These are phyloP conservation scores for Debaryomyces coudertii DNA, from an alignment of 1,139 yeast species.

Conservation along the genomic window DNA sequence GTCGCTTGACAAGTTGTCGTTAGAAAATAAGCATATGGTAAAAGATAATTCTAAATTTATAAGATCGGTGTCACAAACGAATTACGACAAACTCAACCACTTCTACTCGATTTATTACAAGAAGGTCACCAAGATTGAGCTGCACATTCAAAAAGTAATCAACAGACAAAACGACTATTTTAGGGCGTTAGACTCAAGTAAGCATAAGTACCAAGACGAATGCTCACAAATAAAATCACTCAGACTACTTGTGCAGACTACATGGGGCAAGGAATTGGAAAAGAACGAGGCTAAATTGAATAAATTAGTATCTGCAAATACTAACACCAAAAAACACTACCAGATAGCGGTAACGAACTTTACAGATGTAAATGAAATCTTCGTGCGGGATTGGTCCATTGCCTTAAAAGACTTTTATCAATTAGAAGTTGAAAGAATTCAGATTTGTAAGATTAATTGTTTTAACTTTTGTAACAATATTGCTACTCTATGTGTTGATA, in stretches of 20 bases:
- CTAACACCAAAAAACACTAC: slow-evolving; percentile 57
- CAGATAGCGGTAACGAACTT: slow-evolving; percentile 60
- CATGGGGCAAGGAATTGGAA: slow-evolving; percentile 80
- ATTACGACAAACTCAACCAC: slow-evolving; percentile 36
- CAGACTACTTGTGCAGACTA: slow-evolving; percentile 65
- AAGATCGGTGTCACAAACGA: slow-evolving; percentile 34
- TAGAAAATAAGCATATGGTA: slow-evolving; percentile 51
- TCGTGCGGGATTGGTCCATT: slow-evolving; percentile 79
- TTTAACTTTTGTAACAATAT: slow-evolving; percentile 83
- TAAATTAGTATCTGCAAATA: slow-evolving; percentile 54
- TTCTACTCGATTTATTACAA: slow-evolving; percentile 36
- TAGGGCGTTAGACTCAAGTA: slow-evolving; percentile 45
- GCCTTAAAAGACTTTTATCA: slow-evolving; percentile 72
- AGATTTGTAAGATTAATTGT: slow-evolving; percentile 71
- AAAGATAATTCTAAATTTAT: slow-evolving; percentile 36
- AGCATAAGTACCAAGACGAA: slow-evolving; percentile 59
- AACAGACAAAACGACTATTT: slow-evolving; percentile 28
- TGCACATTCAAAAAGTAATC: slow-evolving; percentile 42
- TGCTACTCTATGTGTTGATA: slow-evolving; percentile 76
- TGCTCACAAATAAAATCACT: slow-evolving; percentile 62
- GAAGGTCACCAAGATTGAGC: slow-evolving; percentile 36
- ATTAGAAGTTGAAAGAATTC: slow-evolving; percentile 78
- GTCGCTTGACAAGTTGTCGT: slow-evolving; percentile 60
- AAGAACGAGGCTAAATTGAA: slow-evolving; percentile 63
- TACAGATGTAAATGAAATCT: slow-evolving; percentile 68